Evolutionary conservation across 2,329 filamentous ascomycete genomes (phyloP).

Genomic region (Madurella mycetomatis): DNA sequence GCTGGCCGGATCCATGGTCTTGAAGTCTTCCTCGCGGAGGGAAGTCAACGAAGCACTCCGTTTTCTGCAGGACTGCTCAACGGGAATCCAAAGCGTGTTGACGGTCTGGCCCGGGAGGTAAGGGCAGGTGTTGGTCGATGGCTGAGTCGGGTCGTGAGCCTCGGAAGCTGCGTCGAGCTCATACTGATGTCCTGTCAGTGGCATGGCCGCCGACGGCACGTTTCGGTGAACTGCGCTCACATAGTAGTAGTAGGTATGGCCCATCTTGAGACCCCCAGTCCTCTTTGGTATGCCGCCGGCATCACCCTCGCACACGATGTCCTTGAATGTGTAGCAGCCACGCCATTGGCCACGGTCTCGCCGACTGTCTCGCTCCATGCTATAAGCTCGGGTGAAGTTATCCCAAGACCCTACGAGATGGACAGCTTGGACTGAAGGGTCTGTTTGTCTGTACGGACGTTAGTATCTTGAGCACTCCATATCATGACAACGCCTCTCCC

Average conservation of each 20-base stretch:
- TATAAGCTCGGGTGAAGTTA: conserved; percentile 76
- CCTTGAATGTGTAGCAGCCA: conserved; percentile 79
- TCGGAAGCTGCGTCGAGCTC: conserved; percentile 75
- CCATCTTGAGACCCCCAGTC: conserved; percentile 83
- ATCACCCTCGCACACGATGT: conserved; percentile 78
- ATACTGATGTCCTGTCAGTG: conserved; percentile 56
- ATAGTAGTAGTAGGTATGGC: conserved; percentile 92
- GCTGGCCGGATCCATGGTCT: conserved; percentile 73
- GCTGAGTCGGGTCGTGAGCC: conserved; percentile 66
- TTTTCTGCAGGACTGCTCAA: conserved; percentile 56
- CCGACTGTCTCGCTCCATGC: conserved; percentile 74
- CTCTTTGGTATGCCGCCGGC: conserved; percentile 51
- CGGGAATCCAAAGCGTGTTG: conserved; percentile 78
- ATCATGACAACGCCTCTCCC: neutral
- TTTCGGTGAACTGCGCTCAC: conserved; percentile 48
- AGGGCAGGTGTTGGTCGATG: conserved; percentile 75
- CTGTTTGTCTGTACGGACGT: conserved; percentile 47
- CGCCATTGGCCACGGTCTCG: conserved; percentile 75
- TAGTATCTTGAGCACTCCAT: conserved; percentile 5
- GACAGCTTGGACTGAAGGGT: conserved; percentile 62
- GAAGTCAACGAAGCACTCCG: conserved; percentile 65
- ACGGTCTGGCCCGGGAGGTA: conserved; percentile 82
- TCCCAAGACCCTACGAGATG: conserved; percentile 91
- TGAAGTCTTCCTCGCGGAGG: conserved; percentile 53
- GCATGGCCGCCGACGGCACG: conserved; percentile 17